phyloP scores from a whole-genome alignment of 192 early-diverging fungal genomes.

The Coemansia sp. region DNA sequence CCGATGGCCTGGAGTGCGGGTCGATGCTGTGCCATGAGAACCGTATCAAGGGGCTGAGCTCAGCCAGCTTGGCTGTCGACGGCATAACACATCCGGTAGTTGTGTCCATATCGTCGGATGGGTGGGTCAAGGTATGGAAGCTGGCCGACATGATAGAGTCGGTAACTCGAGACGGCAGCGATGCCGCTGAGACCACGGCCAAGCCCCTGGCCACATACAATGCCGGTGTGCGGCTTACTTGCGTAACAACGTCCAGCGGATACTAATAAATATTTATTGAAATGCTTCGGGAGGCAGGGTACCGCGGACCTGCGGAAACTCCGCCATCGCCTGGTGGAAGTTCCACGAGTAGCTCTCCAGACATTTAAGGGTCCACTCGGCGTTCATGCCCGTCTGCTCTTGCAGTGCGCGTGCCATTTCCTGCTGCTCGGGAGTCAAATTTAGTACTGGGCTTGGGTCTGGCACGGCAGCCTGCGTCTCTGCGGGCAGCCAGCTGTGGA shows the following conservation, averaged over 20 bases:
- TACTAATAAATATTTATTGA: constrained; percentile 21
- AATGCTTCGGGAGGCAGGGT: constrained; percentile 42
- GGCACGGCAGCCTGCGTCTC: constrained; percentile 4
- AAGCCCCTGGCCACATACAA: constrained; percentile 56
- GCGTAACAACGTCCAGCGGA: constrained; percentile 35
- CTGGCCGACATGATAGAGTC: constrained; percentile 53
- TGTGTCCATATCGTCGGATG: constrained; percentile 69
- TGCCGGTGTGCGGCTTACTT: constrained; percentile 61
- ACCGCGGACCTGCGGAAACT: constrained; percentile 40
- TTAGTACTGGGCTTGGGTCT: not conserved
- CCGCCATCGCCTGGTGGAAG: constrained; percentile 38
- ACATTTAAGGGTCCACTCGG: constrained; percentile 47
- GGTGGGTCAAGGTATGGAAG: constrained; percentile 68
- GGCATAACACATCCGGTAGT: constrained; percentile 42
- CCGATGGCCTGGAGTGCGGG: constrained; percentile 34
- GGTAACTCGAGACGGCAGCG: not conserved
- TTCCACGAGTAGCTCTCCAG: constrained; percentile 49
- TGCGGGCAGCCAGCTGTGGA: constrained; percentile 27
- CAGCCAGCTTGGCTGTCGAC: constrained; percentile 32
- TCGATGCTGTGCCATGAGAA: constrained; percentile 34
- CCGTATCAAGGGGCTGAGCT: constrained; percentile 39
- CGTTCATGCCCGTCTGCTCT: constrained; percentile 36
- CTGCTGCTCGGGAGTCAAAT: constrained; percentile 37
- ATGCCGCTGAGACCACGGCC: not conserved
- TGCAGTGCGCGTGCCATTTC: constrained; percentile 49